phyloP scores from a whole-genome alignment of 192 early-diverging fungal genomes.

The Coemansia sp. region DNA sequence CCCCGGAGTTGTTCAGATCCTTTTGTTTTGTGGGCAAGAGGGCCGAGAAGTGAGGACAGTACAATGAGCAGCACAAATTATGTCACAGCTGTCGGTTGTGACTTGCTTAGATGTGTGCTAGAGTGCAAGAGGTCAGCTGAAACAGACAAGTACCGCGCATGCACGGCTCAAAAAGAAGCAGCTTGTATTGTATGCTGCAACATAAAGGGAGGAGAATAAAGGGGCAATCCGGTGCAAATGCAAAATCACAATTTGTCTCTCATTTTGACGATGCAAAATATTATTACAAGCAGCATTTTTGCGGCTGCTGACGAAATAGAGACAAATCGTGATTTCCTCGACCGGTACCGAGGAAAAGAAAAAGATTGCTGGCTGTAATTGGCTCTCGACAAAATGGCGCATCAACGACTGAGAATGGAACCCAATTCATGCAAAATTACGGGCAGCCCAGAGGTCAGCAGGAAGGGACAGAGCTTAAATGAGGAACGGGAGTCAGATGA shows the following conservation, averaged over 20 bases:
- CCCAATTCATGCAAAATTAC: neutral
- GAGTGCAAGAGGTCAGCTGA: neutral
- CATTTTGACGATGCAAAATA: neutral
- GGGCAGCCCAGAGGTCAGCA: neutral
- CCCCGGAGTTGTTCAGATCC: neutral
- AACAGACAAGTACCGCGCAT: neutral
- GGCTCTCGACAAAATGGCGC: neutral
- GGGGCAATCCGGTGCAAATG: neutral
- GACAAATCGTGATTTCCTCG: neutral
- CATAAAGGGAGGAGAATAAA: neutral
- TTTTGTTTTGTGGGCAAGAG: neutral
- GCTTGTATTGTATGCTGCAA: neutral
- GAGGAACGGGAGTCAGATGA: slow-evolving; percentile 1
- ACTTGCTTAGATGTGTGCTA: neutral
- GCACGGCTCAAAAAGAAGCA: neutral
- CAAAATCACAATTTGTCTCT: neutral
- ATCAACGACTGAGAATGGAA: neutral
- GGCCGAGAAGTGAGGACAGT: neutral
- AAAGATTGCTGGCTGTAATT: neutral
- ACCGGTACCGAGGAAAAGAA: neutral
- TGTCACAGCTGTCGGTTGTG: neutral
- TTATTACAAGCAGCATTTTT: neutral
- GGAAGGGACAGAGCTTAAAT: neutral
- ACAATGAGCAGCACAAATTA: neutral
- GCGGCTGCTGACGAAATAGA: too few species aligned